phyloP scores from a whole-genome alignment of 495 filamentous ascomycete genomes.

The Tuber aestivum region DNA sequence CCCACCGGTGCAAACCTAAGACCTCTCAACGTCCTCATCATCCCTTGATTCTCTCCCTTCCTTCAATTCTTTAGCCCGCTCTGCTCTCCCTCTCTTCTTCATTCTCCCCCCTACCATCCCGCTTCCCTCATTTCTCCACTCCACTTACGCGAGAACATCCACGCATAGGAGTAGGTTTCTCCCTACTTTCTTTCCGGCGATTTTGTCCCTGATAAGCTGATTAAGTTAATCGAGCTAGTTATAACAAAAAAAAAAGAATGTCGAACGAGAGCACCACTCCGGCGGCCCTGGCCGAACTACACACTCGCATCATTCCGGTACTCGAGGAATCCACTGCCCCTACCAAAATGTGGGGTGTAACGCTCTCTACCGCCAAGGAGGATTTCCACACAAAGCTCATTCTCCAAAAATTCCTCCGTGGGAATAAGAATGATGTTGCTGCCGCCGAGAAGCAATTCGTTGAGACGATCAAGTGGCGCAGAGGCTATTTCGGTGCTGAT shows the following conservation, averaged over 20 bases:
- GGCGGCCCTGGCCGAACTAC: slow-evolving; percentile 17
- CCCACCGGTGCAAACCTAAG: not conserved
- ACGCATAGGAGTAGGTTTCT: not conserved
- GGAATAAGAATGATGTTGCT: slow-evolving; percentile 67
- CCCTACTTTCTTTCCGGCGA: not conserved
- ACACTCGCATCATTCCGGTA: slow-evolving; percentile 43
- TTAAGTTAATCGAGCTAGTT: not conserved
- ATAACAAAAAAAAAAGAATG: not conserved
- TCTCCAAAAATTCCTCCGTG: slow-evolving; percentile 84
- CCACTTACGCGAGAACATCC: not conserved
- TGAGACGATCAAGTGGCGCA: slow-evolving; percentile 74
- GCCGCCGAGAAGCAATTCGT: slow-evolving; percentile 68
- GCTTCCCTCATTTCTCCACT: not conserved
- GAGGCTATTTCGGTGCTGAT: slow-evolving; percentile 44
- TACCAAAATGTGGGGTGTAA: slow-evolving; percentile 73
- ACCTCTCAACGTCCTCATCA: not conserved
- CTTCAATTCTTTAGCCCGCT: not conserved
- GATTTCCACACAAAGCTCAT: slow-evolving; percentile 72
- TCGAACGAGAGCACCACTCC: not conserved
- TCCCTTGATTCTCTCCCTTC: not conserved
- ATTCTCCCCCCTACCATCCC: not conserved
- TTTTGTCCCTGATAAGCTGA: not conserved
- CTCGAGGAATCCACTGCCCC: slow-evolving; percentile 50
- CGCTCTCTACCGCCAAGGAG: slow-evolving; percentile 48
- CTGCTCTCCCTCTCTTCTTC: not conserved